Evolutionary conservation across 2,329 filamentous ascomycete species (phyloP).

Genomic region (Chalaropsis thielavioides): DNA sequence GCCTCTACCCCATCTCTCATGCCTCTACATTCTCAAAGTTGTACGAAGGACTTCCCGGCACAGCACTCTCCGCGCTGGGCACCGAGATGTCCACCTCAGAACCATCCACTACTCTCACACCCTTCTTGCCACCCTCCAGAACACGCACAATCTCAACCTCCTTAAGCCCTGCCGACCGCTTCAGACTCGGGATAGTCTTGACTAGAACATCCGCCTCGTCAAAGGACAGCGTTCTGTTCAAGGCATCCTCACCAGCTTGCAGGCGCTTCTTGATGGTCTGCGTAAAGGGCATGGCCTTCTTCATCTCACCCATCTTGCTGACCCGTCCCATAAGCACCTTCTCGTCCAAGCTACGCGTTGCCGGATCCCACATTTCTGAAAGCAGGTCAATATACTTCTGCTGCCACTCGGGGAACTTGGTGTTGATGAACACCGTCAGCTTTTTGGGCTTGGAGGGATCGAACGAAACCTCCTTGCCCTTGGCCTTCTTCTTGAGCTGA

Average conservation of each 20-base stretch:
- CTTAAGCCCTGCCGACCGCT: slow-evolving; percentile 55
- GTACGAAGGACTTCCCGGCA: slow-evolving; percentile 72
- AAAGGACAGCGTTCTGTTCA: slow-evolving; percentile 75
- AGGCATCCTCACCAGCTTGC: slow-evolving; percentile 57
- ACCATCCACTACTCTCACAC: slow-evolving; percentile 37
- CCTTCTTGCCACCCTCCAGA: slow-evolving; percentile 53
- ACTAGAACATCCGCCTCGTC: slow-evolving; percentile 63
- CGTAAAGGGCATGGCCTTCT: slow-evolving; percentile 96
- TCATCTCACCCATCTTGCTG: slow-evolving; percentile 75
- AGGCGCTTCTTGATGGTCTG: slow-evolving; percentile 76
- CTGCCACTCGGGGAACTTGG: slow-evolving; percentile 79
- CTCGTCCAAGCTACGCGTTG: slow-evolving; percentile 52
- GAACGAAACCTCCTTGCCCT: slow-evolving; percentile 74
- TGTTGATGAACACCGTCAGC: slow-evolving; percentile 70
- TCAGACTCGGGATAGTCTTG: slow-evolving; percentile 67
- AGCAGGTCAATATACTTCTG: slow-evolving; percentile 75
- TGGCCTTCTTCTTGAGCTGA: slow-evolving; percentile 77
- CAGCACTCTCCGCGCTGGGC: slow-evolving; percentile 52
- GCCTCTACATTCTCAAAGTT: slow-evolving; percentile 60
- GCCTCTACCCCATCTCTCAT: not conserved
- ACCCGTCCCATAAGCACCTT: slow-evolving; percentile 68
- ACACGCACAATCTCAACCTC: slow-evolving; percentile 59
- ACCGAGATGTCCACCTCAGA: slow-evolving; percentile 43
- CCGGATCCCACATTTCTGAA: slow-evolving; percentile 51
- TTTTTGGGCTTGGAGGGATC: slow-evolving; percentile 88